Conservation (phyloP, 2,329 filamentous ascomycete genomes). For the Pseudocercospora crystallina region DNA sequence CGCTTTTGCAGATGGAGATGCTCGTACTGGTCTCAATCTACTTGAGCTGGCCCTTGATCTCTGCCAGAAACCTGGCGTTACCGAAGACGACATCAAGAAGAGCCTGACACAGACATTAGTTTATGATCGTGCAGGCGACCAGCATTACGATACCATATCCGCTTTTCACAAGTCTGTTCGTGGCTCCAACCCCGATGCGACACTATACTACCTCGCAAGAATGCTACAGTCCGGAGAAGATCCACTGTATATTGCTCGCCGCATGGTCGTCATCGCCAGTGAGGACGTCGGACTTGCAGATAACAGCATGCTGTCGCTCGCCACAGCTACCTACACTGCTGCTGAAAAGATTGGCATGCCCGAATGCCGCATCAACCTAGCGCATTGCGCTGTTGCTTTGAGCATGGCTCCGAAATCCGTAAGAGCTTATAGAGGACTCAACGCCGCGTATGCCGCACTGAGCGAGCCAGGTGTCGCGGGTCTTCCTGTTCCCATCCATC, state of each 20-base stretch:
- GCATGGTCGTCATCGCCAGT: slow-evolving; percentile 90
- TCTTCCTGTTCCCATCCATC: slow-evolving; percentile 79
- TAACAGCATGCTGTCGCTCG: slow-evolving; percentile 76
- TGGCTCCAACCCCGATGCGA: slow-evolving; percentile 80
- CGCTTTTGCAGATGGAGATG: slow-evolving; percentile 86
- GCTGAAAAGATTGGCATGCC: slow-evolving; percentile 93
- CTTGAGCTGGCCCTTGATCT: slow-evolving; percentile 85
- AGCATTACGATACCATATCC: slow-evolving; percentile 96
- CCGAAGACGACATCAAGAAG: slow-evolving; percentile 74
- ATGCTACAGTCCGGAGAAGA: slow-evolving; percentile 97
- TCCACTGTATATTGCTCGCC: slow-evolving; percentile 84
- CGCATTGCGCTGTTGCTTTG: slow-evolving; percentile 81
- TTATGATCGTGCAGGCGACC: slow-evolving; percentile 91
- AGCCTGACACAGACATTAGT: slow-evolving; percentile 88
- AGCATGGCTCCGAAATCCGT: slow-evolving; percentile 82
- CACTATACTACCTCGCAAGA: slow-evolving; percentile 89
- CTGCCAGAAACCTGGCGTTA: slow-evolving; percentile 61
- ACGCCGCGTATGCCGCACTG: slow-evolving; percentile 75
- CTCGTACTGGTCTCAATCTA: slow-evolving; percentile 86
- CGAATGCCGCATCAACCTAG: slow-evolving; percentile 88
- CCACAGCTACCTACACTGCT: slow-evolving; percentile 81
- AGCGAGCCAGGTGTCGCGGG: slow-evolving; percentile 79
- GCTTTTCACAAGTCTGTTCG: slow-evolving; percentile 96
- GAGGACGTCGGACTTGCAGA: slow-evolving; percentile 93
- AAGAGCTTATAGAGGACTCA: slow-evolving; percentile 76